Base-by-base conservation (phyloP, 75 land plant species). In the Sequoiadendron giganteum region DNA sequence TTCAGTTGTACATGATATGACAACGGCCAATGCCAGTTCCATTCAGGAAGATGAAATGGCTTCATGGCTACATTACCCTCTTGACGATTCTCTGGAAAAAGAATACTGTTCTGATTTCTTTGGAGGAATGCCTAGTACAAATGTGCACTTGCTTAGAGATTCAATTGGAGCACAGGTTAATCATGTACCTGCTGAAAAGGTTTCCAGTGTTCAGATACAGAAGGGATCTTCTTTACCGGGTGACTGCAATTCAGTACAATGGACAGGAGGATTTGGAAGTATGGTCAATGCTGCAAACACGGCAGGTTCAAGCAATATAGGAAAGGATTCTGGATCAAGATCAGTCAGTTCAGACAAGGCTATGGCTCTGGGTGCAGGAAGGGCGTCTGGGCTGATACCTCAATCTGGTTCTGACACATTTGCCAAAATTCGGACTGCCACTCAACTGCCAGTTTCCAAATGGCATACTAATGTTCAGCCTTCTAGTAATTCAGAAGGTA, bases 61-160 rank as follows among this genome's bases (percentile, higher is more conserved):
- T 75, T 89, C 95, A 48, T 94, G 96, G 95, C 84, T 94, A n/a
- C 92, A 91, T 1, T 94, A 89, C 77, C 92, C 94, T 19, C 36
- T 95, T 38, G 95, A 94, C 10, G 95, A 94, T 58, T 48, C 92
- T 3, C 72, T 92, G 42, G 95, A 94, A 32, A 94, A 92, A 42
- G 93, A 90, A 1, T 90, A 94, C 72, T 92, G 89, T 56, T 88
- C 91, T 47, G 90, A 91, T n/a, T 89, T 90, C 36, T 94, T 94
- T 84, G 86, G 73, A 30, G 90, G 88, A 77, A 86, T 86, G 78
- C 88, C 91, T n/a, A 28, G 58, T n/a, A 49, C 84, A 82, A 82
- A 82, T 28, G 84, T 45, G 3, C 84, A 82, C 32, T 45, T 82
- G 54, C 54, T 82, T 13, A 82, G 84, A 47, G 84, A 82, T 28